Base-by-base conservation (phyloP, 176 grass and related monocot species). In the Zizania latifolia region DNA sequence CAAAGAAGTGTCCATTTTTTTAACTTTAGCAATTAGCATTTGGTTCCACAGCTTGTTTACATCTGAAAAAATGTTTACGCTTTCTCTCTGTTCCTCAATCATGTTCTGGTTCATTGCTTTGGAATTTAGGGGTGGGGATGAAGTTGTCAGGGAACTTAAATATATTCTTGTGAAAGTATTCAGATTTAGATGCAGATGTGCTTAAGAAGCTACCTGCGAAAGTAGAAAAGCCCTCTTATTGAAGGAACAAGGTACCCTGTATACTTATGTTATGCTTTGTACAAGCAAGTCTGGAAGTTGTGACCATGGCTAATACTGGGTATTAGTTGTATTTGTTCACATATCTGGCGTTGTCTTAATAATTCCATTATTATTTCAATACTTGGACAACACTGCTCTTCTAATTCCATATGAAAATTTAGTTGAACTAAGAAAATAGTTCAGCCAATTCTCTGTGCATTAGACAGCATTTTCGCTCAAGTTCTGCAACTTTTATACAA, bases 191-290 rank as follows among this genome's bases (percentile, higher is more conserved):
- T 76, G 51, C 46, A 44, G 62, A 68, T 75, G 53, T 75, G 50
- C 17, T 36, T 76, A 75, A 66, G 80, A 44, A 46, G 73, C 12
- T 46, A 48, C 56, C 27, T 50, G 67, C 19, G 28, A 70, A 75
- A 68, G 71, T 76, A 60, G 55, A 58, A 76, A 68, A 56, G 8
- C 23, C 44, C 38, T 16, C 37, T 33, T 46, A 60, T 38, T 16
- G 21, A 69, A 76, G 63, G 71, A 76, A 83, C 38, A 76, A 83
- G 72, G 72, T 80, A 70, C 65, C 65, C 34, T 43, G 16, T 41
- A 57, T 78, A 57, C 48, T 70, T 60, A 50, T 59, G 15, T 19
- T 51, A 45, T 69, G 57, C 37, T 50, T 59, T 1, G 16, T 51
- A 31, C 81, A 61, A 61, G 63, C 76, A 40, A 30, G n/a, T 39